Evolutionary conservation across 2,329 filamentous ascomycete genomes (phyloP).

Genomic region (Xylaria sp.): DNA sequence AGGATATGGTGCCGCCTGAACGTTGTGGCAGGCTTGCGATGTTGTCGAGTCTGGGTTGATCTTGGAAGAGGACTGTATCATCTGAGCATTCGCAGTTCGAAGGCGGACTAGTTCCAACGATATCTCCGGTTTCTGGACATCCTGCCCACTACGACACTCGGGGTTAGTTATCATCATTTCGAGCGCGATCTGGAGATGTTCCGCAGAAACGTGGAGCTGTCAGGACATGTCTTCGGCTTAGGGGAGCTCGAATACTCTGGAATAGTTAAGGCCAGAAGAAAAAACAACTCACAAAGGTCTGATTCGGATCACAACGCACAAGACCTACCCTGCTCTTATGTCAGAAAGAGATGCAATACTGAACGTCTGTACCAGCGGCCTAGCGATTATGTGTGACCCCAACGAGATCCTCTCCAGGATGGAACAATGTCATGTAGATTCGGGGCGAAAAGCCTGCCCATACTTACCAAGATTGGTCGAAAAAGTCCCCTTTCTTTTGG

Average conservation of each 20-base stretch:
- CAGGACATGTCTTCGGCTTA: background rate
- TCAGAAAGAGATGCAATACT: slow-evolving; percentile 11
- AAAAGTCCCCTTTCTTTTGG: slow-evolving; percentile 38
- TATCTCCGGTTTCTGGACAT: slow-evolving; percentile 32
- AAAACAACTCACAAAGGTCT: slow-evolving; percentile 3
- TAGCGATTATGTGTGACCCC: too few relatives aligned
- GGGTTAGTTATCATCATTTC: background rate
- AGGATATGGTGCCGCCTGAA: slow-evolving; percentile 32
- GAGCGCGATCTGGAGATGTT: background rate
- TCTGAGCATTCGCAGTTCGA: slow-evolving; percentile 35
- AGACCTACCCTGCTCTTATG: slow-evolving; percentile 36
- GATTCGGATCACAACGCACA: slow-evolving; percentile 31
- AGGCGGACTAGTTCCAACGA: slow-evolving; percentile 32
- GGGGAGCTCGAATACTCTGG: background rate
- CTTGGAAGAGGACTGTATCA: slow-evolving; percentile 29
- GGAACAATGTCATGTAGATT: background rate
- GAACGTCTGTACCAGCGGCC: background rate
- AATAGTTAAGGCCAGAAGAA: background rate
- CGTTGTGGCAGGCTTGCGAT: slow-evolving; percentile 32
- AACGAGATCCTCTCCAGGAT: too few relatives aligned
- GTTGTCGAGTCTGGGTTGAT: slow-evolving; percentile 32
- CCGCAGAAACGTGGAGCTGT: too few relatives aligned
- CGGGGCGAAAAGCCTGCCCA: background rate
- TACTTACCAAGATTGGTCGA: slow-evolving; percentile 36
- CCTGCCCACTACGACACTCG: slow-evolving; percentile 34